These are phyloP conservation scores for Pisolithus thermaeus DNA, from an alignment of 1,284 basidiomycete genomes.

Conservation along the genomic window DNA sequence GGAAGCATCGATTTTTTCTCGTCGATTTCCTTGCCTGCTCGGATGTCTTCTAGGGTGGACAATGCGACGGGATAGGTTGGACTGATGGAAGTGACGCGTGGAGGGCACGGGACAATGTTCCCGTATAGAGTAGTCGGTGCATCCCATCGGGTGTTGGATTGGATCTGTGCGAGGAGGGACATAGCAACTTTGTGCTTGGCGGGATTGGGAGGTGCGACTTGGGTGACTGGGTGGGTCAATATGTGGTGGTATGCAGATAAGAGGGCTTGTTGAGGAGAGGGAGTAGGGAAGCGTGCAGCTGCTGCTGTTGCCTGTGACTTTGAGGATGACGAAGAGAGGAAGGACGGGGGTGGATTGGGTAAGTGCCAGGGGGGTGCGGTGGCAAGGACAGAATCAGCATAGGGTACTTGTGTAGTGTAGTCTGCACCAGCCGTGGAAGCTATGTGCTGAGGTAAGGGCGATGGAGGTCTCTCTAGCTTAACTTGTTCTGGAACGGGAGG, in stretches of 20 bases:
- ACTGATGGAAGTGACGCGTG: constrained; percentile 38
- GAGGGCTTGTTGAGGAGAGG: constrained; percentile 56
- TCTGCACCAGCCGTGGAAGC: constrained; percentile 37
- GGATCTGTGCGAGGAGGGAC: constrained; percentile 52
- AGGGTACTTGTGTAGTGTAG: constrained; percentile 63
- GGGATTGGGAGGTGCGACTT: constrained; percentile 39
- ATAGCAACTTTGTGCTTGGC: constrained; percentile 65
- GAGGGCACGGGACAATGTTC: constrained; percentile 43
- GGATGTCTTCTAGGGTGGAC: constrained; percentile 16
- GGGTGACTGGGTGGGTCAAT: constrained; percentile 53
- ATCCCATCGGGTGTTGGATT: constrained; percentile 60
- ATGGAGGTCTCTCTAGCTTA: constrained; percentile 28
- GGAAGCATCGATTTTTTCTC: constrained; percentile 49
- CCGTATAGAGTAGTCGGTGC: constrained; percentile 58
- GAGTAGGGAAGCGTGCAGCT: constrained; percentile 31
- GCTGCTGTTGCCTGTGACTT: constrained; percentile 9
- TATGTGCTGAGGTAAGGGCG: constrained; percentile 28
- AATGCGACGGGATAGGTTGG: constrained; percentile 26
- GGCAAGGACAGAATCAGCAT: constrained; percentile 60
- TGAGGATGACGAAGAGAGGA: constrained; percentile 11
- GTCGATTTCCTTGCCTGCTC: constrained; percentile 23
- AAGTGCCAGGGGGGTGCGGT: constrained; percentile 61
- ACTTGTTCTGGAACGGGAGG: constrained; percentile 26
- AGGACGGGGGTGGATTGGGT: constrained; percentile 35
- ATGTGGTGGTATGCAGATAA: constrained; percentile 67